phyloP scores from a whole-genome alignment of 257 asterid genomes.

The Eustoma russellianum region DNA sequence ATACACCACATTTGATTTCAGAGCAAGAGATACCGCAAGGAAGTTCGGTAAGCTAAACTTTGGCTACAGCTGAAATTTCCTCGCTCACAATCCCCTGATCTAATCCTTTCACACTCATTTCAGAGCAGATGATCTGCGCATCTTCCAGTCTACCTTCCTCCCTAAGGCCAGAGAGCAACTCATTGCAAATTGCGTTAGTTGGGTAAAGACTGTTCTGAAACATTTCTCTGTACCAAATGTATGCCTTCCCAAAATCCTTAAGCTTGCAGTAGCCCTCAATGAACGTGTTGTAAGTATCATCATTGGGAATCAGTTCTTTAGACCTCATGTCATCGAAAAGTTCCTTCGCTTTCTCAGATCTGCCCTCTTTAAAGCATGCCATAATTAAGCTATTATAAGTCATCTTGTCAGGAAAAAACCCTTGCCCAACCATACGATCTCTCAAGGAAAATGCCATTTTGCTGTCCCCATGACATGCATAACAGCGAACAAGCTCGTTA shows the following conservation, averaged over 20 bases:
- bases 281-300: slow-evolving; percentile 35
- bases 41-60: too few relatives aligned
- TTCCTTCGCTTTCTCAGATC: slow-evolving; percentile 36
- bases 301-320: slow-evolving; percentile 43
- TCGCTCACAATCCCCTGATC: slow-evolving; percentile 6
- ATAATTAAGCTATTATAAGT: slow-evolving; percentile 62
- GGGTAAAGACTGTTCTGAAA: slow-evolving; percentile 41
- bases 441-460: slow-evolving; percentile 32
- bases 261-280: slow-evolving; percentile 57
- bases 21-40: too few relatives aligned
- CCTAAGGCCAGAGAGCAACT: slow-evolving; percentile 50
- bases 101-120: slow-evolving; percentile 59
- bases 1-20: too few relatives aligned
- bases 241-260: slow-evolving; percentile 50
- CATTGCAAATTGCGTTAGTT: slow-evolving; percentile 23
- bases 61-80: too few relatives aligned
- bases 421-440: slow-evolving; percentile 40
- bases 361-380: slow-evolving; percentile 41
- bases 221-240: slow-evolving; percentile 61
- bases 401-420: slow-evolving; percentile 45
- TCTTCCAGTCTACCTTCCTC: slow-evolving; percentile 38
- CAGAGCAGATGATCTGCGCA: slow-evolving; percentile 43
- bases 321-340: slow-evolving; percentile 43
- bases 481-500: slow-evolving; percentile 59
- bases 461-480: slow-evolving; percentile 29